These are phyloP conservation scores for Scolecobasidium constrictum DNA, from an alignment of 2,329 filamentous ascomycete species.

Conservation along the genomic window DNA sequence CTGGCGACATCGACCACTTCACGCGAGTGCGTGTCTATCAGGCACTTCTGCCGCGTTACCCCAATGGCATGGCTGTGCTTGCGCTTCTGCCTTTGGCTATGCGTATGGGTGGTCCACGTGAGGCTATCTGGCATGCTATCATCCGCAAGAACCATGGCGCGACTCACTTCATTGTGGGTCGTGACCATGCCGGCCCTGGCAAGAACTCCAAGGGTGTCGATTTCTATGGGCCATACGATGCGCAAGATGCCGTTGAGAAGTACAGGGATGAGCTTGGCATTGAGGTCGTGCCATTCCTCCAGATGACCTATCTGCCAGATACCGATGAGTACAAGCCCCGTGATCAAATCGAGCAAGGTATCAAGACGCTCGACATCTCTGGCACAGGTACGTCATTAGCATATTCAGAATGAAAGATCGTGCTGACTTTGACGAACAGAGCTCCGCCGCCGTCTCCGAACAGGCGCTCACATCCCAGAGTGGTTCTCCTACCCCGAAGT, in stretches of 20 bases:
- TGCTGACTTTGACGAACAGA: constrained; percentile 56
- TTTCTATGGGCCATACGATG: constrained; percentile 97
- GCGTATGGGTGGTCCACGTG: constrained; percentile 97
- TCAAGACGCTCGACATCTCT: constrained; percentile 57
- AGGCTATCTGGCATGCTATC: constrained; percentile 99
- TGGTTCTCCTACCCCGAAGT: constrained; percentile 99
- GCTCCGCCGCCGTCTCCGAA: constrained; percentile 82
- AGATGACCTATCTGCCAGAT: constrained; percentile 98
- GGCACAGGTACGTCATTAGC: constrained; percentile 30
- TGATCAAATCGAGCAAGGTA: constrained; percentile 75
- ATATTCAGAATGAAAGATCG: not conserved
- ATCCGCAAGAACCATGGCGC: constrained; percentile 99
- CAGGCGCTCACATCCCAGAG: constrained; percentile 88
- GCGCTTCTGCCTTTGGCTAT: constrained; percentile 92
- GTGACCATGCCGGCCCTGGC: constrained; percentile 94
- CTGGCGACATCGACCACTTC: constrained; percentile 99
- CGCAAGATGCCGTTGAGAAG: constrained; percentile 91
- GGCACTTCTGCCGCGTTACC: constrained; percentile 89
- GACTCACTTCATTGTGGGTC: constrained; percentile 97
- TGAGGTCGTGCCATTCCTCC: constrained; percentile 97
- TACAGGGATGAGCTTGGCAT: constrained; percentile 95
- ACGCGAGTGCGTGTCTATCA: constrained; percentile 98
- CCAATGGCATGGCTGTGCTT: constrained; percentile 97
- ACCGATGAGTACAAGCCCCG: constrained; percentile 91
- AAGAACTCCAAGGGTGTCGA: constrained; percentile 97